phyloP scores from a whole-genome alignment of 1,284 basidiomycete species.

The Wolfiporia cocos region DNA sequence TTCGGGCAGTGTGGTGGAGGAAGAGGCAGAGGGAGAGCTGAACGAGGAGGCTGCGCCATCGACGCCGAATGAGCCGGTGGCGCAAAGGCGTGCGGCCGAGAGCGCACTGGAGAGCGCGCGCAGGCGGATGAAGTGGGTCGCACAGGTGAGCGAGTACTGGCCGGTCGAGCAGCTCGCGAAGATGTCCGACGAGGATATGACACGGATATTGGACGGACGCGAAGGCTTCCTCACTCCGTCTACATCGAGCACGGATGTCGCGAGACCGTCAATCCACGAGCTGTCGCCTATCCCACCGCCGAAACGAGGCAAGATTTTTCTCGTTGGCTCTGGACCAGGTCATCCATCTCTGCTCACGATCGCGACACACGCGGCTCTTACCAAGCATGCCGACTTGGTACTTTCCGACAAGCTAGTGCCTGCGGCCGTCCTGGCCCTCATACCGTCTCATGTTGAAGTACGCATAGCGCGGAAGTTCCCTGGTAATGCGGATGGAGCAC shows the following conservation, averaged over 20 bases:
- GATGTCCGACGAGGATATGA: conserved; percentile 69
- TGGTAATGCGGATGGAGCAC: conserved; percentile 93
- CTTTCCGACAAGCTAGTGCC: conserved; percentile 98
- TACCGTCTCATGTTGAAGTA: conserved; percentile 67
- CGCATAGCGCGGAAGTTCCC: conserved; percentile 96
- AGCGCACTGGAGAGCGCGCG: conserved; percentile 43
- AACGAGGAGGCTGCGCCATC: conserved; percentile 50
- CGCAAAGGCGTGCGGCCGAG: conserved; percentile 45
- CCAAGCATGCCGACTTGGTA: conserved; percentile 77
- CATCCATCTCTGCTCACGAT: conserved; percentile 90
- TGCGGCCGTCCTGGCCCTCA: conserved; percentile 80
- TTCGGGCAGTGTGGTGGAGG: conserved; percentile 18
- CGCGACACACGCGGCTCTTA: conserved; percentile 80
- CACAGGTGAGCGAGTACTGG: conserved; percentile 94
- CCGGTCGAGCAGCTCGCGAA: conserved; percentile 72
- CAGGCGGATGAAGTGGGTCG: conserved; percentile 82
- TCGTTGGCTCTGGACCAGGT: conserved; percentile 93
- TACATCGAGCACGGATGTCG: conserved; percentile 11
- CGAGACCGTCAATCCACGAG: conserved; percentile 19
- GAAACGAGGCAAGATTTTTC: conserved; percentile 66
- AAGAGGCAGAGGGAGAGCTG: conserved; percentile 33
- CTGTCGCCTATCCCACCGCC: conserved; percentile 26
- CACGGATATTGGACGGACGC: conserved; percentile 47
- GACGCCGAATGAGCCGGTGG: conserved; percentile 81
- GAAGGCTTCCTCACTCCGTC: conserved; percentile 11